Base-by-base conservation (phyloP, 1,284 basidiomycete genomes). In the Fereydounia khargensis region DNA sequence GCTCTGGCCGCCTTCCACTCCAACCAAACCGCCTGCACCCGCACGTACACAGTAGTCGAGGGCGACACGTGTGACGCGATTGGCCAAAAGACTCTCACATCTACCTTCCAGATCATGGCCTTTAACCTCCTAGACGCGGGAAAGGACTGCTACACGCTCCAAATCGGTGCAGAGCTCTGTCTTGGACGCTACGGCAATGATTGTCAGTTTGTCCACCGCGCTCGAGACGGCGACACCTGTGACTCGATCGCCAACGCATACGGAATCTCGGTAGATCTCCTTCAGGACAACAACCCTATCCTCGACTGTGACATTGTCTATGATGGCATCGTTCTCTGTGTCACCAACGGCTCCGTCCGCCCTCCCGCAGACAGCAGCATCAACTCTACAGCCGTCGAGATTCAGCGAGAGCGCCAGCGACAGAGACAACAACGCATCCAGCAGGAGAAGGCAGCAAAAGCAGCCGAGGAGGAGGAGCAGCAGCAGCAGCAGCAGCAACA, bases 101-200 rank as follows among this genome's bases (percentile, higher is more conserved):
- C 86, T 21, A 86, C 86, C 82, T 88, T 84, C 78, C 86, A 88
- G 76, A 82, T 88, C 37, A 81, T 83, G 2, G 80, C 79, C 11
- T 77, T 83, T 62, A 88, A 88, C 76, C 44, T 77, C 0, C 67
- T 55, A 41, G 61, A 68, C 45, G 81, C 86, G 58, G 77, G 87
- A 63, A 13, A 63, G 0, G 37, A 35, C 3, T 88, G 87, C 78
- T 65, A 73, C 61, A 85, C 86, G 73, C 82, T 88, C 47, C 35
- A 62, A 3, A 76, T 80, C 5, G 82, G 81, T 35, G 83, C 82
- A 84, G 25, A 34, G 8, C 56, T 70, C 42, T 70, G 68, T 28
- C 61, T 70, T 16, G 68, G 68, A 9, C 58, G 65, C 17, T 70
- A 64, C 33, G 68, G 68, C 18, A 65, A 61, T 35, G 68, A 70